Conservation (phyloP, 495 filamentous ascomycete genomes). For the Parachaetomium inaequale region DNA sequence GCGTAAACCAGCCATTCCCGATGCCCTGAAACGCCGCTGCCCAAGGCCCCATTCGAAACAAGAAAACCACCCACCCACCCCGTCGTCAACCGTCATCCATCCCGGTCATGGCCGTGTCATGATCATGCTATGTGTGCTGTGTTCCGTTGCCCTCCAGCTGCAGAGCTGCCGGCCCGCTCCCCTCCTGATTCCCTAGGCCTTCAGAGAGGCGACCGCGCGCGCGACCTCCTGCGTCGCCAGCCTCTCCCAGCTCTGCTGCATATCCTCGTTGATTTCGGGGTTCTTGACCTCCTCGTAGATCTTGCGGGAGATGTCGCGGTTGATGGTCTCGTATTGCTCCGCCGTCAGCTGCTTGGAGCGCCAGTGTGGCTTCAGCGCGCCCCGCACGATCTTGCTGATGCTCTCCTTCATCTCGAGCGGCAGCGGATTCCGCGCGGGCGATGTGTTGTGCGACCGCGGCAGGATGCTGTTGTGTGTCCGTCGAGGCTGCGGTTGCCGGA, state of each 20-base stretch:
- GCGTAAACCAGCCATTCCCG: background rate
- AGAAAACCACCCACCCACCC: background rate
- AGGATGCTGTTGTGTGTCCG: slow-evolving; percentile 31
- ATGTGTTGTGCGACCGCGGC: slow-evolving; percentile 51
- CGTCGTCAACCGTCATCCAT: slow-evolving; percentile 2
- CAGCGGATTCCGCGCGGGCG: slow-evolving; percentile 54
- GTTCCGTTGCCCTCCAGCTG: background rate
- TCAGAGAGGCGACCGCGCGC: slow-evolving; percentile 53
- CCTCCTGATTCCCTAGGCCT: slow-evolving; percentile 28
- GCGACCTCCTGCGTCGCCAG: slow-evolving; percentile 71
- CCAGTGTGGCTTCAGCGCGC: slow-evolving; percentile 72
- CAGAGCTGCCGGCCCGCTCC: background rate
- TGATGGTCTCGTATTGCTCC: slow-evolving; percentile 84
- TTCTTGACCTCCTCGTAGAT: slow-evolving; percentile 79
- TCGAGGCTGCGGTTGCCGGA: slow-evolving; percentile 51
- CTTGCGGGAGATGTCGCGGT: slow-evolving; percentile 74
- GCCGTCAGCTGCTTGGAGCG: slow-evolving; percentile 65
- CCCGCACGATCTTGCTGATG: slow-evolving; percentile 75
- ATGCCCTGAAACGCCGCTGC: slow-evolving; percentile 8
- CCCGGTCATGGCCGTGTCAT: slow-evolving; percentile 5
- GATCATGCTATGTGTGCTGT: background rate
- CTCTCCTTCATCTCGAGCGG: slow-evolving; percentile 72
- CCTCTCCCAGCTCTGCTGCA: slow-evolving; percentile 61
- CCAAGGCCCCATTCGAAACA: background rate
- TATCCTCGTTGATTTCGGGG: slow-evolving; percentile 49